Percentiles rank a stretch among this genome's conserved stretches.
These are phyloP conservation scores for Citrullus colocynthis DNA, from an alignment of 306 rosid genomes.

Conservation along the genomic window DNA sequence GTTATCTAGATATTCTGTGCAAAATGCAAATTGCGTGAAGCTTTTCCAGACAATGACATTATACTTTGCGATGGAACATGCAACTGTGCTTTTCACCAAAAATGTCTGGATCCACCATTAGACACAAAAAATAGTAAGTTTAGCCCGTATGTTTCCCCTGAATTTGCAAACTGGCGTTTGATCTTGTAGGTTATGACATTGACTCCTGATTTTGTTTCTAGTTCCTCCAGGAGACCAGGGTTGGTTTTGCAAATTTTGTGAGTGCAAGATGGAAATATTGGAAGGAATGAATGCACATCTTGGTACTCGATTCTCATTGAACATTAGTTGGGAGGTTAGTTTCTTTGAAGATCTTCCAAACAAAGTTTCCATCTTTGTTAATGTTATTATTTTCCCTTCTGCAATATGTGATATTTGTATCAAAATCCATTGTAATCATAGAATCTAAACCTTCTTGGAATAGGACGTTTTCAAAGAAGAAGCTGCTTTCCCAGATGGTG, in stretches of 20 bases:
- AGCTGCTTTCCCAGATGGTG: constrained; percentile 59
- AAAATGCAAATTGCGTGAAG: constrained; percentile 63
- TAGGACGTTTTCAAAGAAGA: constrained; percentile 86
- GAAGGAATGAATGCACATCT: constrained; percentile 76
- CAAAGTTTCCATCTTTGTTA: neutral
- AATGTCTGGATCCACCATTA: constrained; percentile 77
- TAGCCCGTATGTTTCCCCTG: constrained; percentile 1
- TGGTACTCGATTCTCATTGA: constrained; percentile 60
- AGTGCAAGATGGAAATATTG: constrained; percentile 71
- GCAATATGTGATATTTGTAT: neutral
- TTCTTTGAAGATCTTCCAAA: neutral
- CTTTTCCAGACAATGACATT: constrained; percentile 58
- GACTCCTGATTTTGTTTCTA: constrained; percentile 19
- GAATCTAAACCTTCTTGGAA: constrained; percentile 6
- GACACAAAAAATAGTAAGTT: constrained; percentile 59
- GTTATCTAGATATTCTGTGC: constrained; percentile 60
- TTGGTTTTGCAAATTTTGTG: constrained; percentile 79
- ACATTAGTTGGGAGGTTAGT: constrained; percentile 73
- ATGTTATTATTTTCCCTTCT: neutral
- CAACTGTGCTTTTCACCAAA: constrained; percentile 78
- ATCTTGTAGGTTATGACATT: constrained; percentile 8
- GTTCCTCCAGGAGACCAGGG: constrained; percentile 77
- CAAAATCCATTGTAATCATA: neutral
- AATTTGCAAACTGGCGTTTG: constrained; percentile 8
- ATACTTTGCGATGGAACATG: constrained; percentile 79